Evolutionary conservation across 139 green algal species (phyloP), one percentile per base, ranked within the genome.

Genomic region (Chlorella sp.): DNA sequence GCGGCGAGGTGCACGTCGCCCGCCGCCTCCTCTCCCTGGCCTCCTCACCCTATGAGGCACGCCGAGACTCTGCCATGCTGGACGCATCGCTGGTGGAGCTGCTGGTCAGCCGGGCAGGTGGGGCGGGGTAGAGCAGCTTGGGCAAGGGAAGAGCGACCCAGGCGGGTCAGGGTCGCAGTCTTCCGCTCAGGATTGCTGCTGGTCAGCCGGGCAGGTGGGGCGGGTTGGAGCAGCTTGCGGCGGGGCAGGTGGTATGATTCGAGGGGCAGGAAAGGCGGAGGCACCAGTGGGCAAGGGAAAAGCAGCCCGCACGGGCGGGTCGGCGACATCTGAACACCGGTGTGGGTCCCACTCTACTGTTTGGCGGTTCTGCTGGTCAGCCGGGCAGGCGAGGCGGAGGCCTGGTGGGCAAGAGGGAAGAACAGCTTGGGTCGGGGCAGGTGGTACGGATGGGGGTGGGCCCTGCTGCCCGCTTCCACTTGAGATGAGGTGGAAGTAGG

Each of bases 41-140:
- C 11, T 95, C 85, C 81, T 95, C 92, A 1, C 95, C 95, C 0
- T 96, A 97, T 85, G 92, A 96, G 86, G 93, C 94, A 0, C 90
- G 95, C 12, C 53, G 93, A 0, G 92, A 97, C 83, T 96, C 92
- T 21, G 94, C 94, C 3, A 91, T 94, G 81, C 89, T 97, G 34
- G 95, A 95, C 48, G 96, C 93, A 0, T 95, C 94, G 11, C 94
- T 98, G 21, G 95, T 98, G 30, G 96, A 98, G 94, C 94, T 96
- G 79, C 11, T 88, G 40, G 32, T 90, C 85, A 89, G 84, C 84
- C 84, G 84, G 30, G 42, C 39, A 64, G 84, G 84, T 88, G 53
- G n/a, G 81, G 0, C 39, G 37, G 78, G 30, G 30, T 30, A 30
- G 53, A 19, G 32, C n/a, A n/a, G n/a, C n/a, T n/a, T n/a, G n/a